Percentiles rank a stretch among this genome's conserved stretches.
phyloP scores from a whole-genome alignment of 768 basidiomycete species.

The Cubamyces sp. region DNA sequence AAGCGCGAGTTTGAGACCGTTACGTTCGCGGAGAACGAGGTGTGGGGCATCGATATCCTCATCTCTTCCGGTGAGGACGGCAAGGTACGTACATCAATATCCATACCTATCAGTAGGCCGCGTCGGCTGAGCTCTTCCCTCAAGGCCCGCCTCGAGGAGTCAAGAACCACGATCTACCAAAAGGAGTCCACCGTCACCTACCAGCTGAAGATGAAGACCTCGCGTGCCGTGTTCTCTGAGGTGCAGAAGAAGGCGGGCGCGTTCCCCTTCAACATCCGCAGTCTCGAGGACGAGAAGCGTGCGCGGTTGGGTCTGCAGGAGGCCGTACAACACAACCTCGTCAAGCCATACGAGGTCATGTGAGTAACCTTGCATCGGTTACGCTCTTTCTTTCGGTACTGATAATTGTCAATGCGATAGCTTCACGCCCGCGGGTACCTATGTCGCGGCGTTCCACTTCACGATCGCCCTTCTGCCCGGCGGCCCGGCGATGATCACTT shows the following conservation, averaged over 20 bases:
- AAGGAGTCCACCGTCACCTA: slow-evolving; percentile 85
- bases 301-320: slow-evolving; percentile 95
- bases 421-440: slow-evolving; percentile 80
- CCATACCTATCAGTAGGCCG: slow-evolving; percentile 3
- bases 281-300: slow-evolving; percentile 93
- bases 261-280: slow-evolving; percentile 97
- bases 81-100: slow-evolving; percentile 58
- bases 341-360: slow-evolving; percentile 96
- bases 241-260: slow-evolving; percentile 97
- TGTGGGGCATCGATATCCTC: slow-evolving; percentile 93
- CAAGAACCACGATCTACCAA: slow-evolving; percentile 92
- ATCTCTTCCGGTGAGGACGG: slow-evolving; percentile 88
- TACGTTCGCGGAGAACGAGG: slow-evolving; percentile 90
- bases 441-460: slow-evolving; percentile 96
- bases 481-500: slow-evolving; percentile 86
- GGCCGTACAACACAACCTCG: slow-evolving; percentile 91
- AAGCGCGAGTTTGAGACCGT: slow-evolving; percentile 84
- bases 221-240: slow-evolving; percentile 94
- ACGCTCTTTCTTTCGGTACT: too few relatives aligned
- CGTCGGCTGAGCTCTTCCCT: background rate
- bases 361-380: slow-evolving; percentile 44
- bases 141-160: slow-evolving; percentile 88
- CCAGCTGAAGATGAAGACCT: slow-evolving; percentile 97
- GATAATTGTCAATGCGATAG: slow-evolving; percentile 40
- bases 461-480: slow-evolving; percentile 91